These are phyloP conservation scores for Phoma sp. DNA, from an alignment of 2,329 filamentous ascomycete species.

Conservation along the genomic window DNA sequence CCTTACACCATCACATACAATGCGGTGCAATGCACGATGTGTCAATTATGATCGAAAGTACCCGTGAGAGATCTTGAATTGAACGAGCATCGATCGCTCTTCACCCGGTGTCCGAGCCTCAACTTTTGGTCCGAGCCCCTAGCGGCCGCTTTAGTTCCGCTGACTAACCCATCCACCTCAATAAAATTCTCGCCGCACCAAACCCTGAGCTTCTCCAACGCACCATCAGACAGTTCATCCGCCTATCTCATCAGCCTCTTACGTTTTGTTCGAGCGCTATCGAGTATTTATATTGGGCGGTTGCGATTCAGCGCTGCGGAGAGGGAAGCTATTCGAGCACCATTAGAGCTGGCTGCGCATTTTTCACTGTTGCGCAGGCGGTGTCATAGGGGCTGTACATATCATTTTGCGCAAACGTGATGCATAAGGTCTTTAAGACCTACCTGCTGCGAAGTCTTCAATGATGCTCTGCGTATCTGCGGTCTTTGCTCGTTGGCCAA, in stretches of 20 bases:
- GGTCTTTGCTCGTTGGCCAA: too few species aligned
- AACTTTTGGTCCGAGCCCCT: slow-evolving; percentile 7
- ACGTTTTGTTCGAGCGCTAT: slow-evolving; percentile 48
- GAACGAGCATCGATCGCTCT: neutral
- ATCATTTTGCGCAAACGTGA: slow-evolving; percentile 5
- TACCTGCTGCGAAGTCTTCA: too few species aligned
- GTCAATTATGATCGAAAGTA: neutral
- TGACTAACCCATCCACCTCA: neutral
- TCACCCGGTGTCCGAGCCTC: neutral
- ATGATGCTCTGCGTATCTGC: too few species aligned
- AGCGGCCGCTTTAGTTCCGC: slow-evolving; percentile 9
- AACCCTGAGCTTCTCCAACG: slow-evolving; percentile 33
- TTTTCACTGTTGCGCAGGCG: slow-evolving; percentile 72
- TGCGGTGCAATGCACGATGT: neutral
- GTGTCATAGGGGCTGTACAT: slow-evolving; percentile 87
- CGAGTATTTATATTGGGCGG: slow-evolving; percentile 44
- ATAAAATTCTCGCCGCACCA: slow-evolving; percentile 32
- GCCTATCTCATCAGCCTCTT: slow-evolving; percentile 47
- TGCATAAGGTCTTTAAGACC: neutral
- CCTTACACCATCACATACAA: neutral
- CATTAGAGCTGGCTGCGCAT: slow-evolving; percentile 78
- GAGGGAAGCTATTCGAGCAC: slow-evolving; percentile 63
- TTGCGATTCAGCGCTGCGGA: slow-evolving; percentile 69
- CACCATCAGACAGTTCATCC: slow-evolving; percentile 52
- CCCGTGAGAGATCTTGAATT: neutral